Conservation (phyloP, 192 early-diverging fungal species). For the Rhizoclosmatium globosum region DNA sequence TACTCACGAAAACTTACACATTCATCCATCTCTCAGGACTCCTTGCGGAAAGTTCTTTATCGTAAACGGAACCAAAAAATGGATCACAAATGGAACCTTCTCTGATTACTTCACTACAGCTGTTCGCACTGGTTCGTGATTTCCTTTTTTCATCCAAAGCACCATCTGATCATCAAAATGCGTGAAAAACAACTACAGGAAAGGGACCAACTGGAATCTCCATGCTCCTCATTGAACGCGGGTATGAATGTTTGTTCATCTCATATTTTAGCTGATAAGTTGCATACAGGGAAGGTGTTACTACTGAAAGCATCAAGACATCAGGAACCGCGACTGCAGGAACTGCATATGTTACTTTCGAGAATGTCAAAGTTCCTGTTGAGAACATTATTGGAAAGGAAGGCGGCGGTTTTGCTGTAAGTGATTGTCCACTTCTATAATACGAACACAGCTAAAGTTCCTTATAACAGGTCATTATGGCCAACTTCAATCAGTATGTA, state of each 20-base stretch:
- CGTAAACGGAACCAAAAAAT: slow-evolving; percentile 67
- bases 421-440: neutral
- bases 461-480: slow-evolving; percentile 16
- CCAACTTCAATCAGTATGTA: slow-evolving; percentile 74
- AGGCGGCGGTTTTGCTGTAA: slow-evolving; percentile 71
- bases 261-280: neutral
- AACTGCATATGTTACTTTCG: slow-evolving; percentile 59
- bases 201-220: slow-evolving; percentile 64
- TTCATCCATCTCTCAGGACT: slow-evolving; percentile 9
- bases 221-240: slow-evolving; percentile 72
- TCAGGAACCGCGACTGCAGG: slow-evolving; percentile 72
- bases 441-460: neutral
- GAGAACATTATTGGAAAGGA: slow-evolving; percentile 76
- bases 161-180: neutral
- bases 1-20: neutral
- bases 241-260: neutral
- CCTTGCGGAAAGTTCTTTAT: slow-evolving; percentile 41
- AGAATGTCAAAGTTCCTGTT: slow-evolving; percentile 78
- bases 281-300: slow-evolving; percentile 41
- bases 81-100: slow-evolving; percentile 57
- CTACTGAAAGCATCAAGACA: slow-evolving; percentile 73
- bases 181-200: neutral
- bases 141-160: neutral
- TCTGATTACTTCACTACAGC: slow-evolving; percentile 64
- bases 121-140: slow-evolving; percentile 49